These are phyloP conservation scores for Elaeis oleifera DNA, from an alignment of 202 grass and related monocot species.

Conservation along the genomic window DNA sequence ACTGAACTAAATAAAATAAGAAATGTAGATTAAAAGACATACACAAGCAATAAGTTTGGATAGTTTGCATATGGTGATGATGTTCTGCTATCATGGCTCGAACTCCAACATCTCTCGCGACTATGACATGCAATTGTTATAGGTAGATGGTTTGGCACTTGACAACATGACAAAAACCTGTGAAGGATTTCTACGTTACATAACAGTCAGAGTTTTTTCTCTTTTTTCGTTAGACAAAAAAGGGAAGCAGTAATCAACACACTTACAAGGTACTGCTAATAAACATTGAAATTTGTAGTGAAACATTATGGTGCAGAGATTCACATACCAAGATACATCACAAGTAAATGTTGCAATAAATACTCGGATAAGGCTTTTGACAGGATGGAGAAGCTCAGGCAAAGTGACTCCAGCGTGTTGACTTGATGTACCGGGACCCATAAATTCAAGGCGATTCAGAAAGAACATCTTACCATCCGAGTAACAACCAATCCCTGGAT, in stretches of 20 bases:
- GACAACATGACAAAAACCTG: constrained; percentile 75
- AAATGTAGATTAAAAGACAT: constrained; percentile 23
- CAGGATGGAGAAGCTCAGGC: constrained; percentile 59
- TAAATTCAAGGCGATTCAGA: constrained; percentile 44
- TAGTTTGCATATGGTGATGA: constrained; percentile 39
- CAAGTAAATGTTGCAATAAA: constrained; percentile 84
- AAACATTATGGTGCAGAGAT: neutral
- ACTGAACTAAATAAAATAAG: neutral
- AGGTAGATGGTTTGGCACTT: constrained; percentile 49
- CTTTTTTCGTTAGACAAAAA: too few relatives aligned
- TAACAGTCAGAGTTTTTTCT: neutral
- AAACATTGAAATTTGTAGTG: too few relatives aligned
- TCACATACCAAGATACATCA: constrained; percentile 62
- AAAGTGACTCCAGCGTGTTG: constrained; percentile 46
- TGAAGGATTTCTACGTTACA: neutral
- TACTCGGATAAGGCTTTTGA: constrained; percentile 47
- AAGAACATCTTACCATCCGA: constrained; percentile 80
- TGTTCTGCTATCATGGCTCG: constrained; percentile 42
- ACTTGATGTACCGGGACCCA: constrained; percentile 11
- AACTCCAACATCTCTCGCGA: constrained; percentile 69
- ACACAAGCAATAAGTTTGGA: constrained; percentile 71
- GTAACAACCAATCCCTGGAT: constrained; percentile 16
- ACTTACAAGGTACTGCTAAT: too few relatives aligned
- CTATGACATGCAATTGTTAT: constrained; percentile 84
- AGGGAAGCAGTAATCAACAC: too few relatives aligned